These are phyloP conservation scores for Fragilariopsis cylindrus DNA, from an alignment of 108 stramenopile genomes.

Conservation along the genomic window DNA sequence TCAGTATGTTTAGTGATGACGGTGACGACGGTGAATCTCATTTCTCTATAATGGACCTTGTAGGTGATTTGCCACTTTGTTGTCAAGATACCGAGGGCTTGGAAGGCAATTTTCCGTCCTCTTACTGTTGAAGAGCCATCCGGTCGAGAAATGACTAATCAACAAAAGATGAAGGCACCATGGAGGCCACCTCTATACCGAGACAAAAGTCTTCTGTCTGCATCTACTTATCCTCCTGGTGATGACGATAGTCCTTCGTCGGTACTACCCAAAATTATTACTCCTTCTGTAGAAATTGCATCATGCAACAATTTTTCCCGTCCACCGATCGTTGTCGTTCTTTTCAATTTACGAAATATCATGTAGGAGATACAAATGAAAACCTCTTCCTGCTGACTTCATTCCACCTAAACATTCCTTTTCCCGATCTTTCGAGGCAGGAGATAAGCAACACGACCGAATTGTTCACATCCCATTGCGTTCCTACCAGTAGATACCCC, in stretches of 20 bases:
- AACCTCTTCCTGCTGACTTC: constrained; percentile 23
- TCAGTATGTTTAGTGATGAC: background rate
- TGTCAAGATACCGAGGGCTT: background rate
- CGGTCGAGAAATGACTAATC: background rate
- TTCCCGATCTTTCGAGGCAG: background rate
- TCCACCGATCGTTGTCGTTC: background rate
- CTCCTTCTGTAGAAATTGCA: background rate
- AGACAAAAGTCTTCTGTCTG: constrained; percentile 12
- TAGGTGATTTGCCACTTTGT: constrained; percentile 1
- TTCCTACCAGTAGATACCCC: background rate
- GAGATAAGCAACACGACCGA: background rate
- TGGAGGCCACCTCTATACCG: constrained; percentile 15
- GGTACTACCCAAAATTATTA: background rate
- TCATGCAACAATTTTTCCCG: background rate
- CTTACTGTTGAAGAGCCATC: background rate
- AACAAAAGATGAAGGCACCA: background rate
- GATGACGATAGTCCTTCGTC: background rate
- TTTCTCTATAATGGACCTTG: constrained; percentile 4
- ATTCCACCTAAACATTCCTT: constrained; percentile 25
- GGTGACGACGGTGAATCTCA: background rate
- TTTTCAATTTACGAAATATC: background rate
- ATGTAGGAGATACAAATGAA: background rate
- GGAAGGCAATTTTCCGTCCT: constrained; percentile 5
- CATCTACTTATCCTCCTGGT: background rate
- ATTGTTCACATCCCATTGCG: too few relatives aligned